Percentiles rank a stretch among this genome's conserved stretches.
phyloP scores from a whole-genome alignment of 1,284 basidiomycete species.

The Ustilago trichophora region DNA sequence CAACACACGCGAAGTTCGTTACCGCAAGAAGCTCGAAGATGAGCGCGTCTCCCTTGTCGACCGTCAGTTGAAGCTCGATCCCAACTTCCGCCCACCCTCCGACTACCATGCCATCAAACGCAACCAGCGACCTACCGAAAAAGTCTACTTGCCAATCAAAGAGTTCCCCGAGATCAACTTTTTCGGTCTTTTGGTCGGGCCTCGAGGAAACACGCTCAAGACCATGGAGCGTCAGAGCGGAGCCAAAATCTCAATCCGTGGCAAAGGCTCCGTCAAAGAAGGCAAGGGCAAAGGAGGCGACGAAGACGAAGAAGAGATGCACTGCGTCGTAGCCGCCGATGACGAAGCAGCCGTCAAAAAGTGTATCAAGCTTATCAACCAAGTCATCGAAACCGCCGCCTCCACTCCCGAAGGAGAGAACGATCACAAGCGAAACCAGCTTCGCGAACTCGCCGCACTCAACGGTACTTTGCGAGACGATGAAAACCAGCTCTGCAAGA shows the following conservation, averaged over 20 bases:
- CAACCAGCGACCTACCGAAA: conserved; percentile 80
- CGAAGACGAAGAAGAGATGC: conserved; percentile 97
- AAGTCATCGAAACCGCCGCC: conserved; percentile 97
- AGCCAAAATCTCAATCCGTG: conserved; percentile 97
- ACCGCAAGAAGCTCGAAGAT: conserved; percentile 96
- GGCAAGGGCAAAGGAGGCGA: conserved; percentile 89
- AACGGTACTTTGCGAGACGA: conserved; percentile 99
- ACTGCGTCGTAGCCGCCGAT: conserved; percentile 95
- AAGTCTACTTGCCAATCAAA: conserved; percentile 98
- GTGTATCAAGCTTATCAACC: conserved; percentile 95
- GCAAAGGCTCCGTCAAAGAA: conserved; percentile 98
- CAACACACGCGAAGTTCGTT: conserved; percentile 97
- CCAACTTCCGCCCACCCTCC: conserved; percentile 93
- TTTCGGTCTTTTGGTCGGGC: conserved; percentile 96
- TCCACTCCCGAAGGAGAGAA: conserved; percentile 99
- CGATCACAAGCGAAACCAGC: conserved; percentile 98
- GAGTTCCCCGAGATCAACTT: conserved; percentile 99
- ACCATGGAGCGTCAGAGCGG: conserved; percentile 98
- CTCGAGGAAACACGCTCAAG: conserved; percentile 97
- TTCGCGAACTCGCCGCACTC: conserved; percentile 94
- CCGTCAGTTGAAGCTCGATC: conserved; percentile 94
- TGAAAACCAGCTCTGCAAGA: conserved; percentile 99
- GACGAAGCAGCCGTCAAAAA: conserved; percentile 86
- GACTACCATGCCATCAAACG: conserved; percentile 86
- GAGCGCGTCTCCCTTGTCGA: conserved; percentile 94